Evolutionary conservation across 495 filamentous ascomycete species (phyloP).

Genomic region (Talaromyces ruber): DNA sequence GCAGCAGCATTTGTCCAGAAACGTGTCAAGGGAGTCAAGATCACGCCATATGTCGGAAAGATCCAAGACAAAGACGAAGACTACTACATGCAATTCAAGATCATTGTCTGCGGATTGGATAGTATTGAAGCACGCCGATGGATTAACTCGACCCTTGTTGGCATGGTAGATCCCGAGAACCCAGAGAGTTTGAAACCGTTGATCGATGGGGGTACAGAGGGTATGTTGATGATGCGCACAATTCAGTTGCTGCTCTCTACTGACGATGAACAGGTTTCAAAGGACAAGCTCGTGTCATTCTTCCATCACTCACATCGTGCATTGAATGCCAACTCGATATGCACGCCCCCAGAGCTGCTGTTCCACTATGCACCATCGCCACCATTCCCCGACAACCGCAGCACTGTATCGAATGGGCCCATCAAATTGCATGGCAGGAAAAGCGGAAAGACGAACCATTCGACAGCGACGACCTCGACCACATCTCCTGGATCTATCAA

Average conservation of each 20-base stretch:
- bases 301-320: constrained; percentile 87
- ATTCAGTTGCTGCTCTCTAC: background rate
- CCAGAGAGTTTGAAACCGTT: constrained; percentile 81
- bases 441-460: constrained; percentile 53
- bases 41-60: constrained; percentile 85
- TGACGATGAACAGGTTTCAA: constrained; percentile 64
- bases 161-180: constrained; percentile 75
- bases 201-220: constrained; percentile 96
- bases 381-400: constrained; percentile 95
- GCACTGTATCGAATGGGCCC: constrained; percentile 99
- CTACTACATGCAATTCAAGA: constrained; percentile 96
- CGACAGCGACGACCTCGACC: constrained; percentile 93
- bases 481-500: constrained; percentile 94
- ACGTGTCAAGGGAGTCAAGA: constrained; percentile 80
- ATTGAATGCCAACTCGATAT: constrained; percentile 99
- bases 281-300: constrained; percentile 86
- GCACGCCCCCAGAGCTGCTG: constrained; percentile 87
- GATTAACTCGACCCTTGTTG: constrained; percentile 92
- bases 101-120: constrained; percentile 93
- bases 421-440: constrained; percentile 73
- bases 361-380: constrained; percentile 93
- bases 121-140: constrained; percentile 94
- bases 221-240: constrained; percentile 21
- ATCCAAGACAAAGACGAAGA: constrained; percentile 97
- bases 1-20: constrained; percentile 86